Base-by-base conservation (phyloP, 1,284 basidiomycete species). In the Coniferiporia weirii region DNA sequence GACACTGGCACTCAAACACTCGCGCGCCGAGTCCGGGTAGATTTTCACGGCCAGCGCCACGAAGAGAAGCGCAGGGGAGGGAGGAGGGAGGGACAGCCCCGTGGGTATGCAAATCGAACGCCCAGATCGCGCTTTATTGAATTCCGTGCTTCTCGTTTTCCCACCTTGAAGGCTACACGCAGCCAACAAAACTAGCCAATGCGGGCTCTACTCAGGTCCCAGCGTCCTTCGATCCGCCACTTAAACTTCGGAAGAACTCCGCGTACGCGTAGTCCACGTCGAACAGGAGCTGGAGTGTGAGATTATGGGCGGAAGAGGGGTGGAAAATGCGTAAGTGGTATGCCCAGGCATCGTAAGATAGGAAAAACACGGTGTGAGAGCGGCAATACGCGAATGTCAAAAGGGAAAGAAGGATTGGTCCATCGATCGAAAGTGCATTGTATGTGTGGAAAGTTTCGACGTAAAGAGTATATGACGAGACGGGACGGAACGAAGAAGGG, bases 181-280 rank as follows among this genome's bases (percentile, higher is more conserved):
- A 27, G 27, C 27, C 27, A 27, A 27, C 27, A 27, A 22, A 20
- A 10, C 3, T 40, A 15, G 15, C 38, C 9, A 15, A 10, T 40
- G 15, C 2, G 9, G 15, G 9, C 2, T 9, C 8, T 15, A 12
- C 38, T 15, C 36, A 56, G n/a, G 54, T 35, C 32, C 45, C 27
- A 12, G 58, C 53, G 27, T 64, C 68, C 34, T 65, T 65, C 50
- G 71, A 71, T 36, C 67, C 61, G 6, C 78, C 78, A 61, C 86
- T 84, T 58, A 96, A 71, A 67, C 92, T 93, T 43, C 91, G 79
- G 80, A 96, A 97, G 77, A 95, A 99, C 72, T 97, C 95, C 13
- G 91, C 89, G 70, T 99, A 99, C 0, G 96, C 95, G 66, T 95
- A 87, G 67, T 99, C 96, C 53, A 98, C 91, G 68, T 99, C 97